phyloP scores from a whole-genome alignment of 2,329 filamentous ascomycete genomes.

The Aureobasidium sp. region DNA sequence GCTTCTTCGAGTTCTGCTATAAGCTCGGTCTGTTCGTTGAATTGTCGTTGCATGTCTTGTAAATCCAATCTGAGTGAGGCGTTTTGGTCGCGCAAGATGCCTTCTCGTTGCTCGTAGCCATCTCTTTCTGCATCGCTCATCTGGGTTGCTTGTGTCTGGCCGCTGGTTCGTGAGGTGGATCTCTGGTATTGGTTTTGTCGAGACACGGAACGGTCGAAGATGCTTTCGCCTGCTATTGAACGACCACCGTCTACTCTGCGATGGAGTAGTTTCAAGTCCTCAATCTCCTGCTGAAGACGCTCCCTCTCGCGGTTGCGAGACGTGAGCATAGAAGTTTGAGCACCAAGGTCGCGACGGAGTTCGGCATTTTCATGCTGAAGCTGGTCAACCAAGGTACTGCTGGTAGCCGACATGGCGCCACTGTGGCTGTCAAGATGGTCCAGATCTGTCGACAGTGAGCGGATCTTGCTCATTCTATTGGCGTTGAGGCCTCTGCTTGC shows the following conservation, averaged over 20 bases:
- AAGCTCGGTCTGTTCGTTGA: conserved; percentile 72
- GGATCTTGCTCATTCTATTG: conserved; percentile 35
- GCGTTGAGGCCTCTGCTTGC: conserved; percentile 27
- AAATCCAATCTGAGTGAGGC: conserved; percentile 83
- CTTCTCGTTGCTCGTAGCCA: conserved; percentile 75
- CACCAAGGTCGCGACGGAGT: conserved; percentile 81
- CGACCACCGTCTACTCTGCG: conserved; percentile 58
- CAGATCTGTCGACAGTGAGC: conserved; percentile 32
- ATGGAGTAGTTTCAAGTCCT: conserved; percentile 85
- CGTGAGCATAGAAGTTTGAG: conserved; percentile 95
- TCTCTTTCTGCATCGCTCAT: conserved; percentile 73
- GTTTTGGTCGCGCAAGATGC: conserved; percentile 75
- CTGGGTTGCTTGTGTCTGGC: conserved; percentile 56
- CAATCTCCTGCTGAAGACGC: conserved; percentile 90
- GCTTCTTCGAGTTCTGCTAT: conserved; percentile 65
- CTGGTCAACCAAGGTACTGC: conserved; percentile 73
- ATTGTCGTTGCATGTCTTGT: conserved; percentile 76
- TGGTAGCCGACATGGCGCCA: conserved; percentile 51
- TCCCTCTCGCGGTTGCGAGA: conserved; percentile 94
- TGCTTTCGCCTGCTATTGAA: conserved; percentile 70
- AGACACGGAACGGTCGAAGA: conserved; percentile 90
- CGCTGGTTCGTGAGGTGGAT: conserved; percentile 67
- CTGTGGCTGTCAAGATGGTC: conserved; percentile 24
- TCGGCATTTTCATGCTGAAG: conserved; percentile 89
- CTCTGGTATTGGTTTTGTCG: conserved; percentile 61